A percentile compares a stretch with the other conserved stretches of the same genome.
Evolutionary conservation across 148 eudicot genomes (phyloP).

Genomic region (Fagopyrum tataricum): DNA sequence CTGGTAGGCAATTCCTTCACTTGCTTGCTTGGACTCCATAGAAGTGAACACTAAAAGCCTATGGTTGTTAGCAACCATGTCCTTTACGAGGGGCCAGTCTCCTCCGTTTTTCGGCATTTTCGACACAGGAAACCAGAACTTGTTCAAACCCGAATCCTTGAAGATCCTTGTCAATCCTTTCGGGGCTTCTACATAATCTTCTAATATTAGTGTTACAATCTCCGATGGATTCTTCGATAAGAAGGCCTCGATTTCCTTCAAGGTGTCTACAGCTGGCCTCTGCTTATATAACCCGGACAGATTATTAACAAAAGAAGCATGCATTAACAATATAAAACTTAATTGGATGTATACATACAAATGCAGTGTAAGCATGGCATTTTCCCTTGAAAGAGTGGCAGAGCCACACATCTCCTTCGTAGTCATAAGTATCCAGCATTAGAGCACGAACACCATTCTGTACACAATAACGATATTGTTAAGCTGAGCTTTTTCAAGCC

Average conservation of each 20-base stretch:
- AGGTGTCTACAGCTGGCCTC: not conserved
- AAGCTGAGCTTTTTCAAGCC: too few relatives aligned
- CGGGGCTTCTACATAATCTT: conserved; percentile 54
- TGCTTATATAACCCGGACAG: not conserved
- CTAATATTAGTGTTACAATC: conserved; percentile 54
- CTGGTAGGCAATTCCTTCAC: conserved; percentile 66
- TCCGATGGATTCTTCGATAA: conserved; percentile 17
- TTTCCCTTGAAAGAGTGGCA: not conserved
- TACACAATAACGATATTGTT: not conserved
- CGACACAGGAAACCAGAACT: conserved; percentile 49
- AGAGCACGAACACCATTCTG: conserved; percentile 9
- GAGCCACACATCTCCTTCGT: not conserved
- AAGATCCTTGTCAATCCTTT: conserved; percentile 51
- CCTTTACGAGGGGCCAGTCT: conserved; percentile 55
- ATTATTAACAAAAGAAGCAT: not conserved
- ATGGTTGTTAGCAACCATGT: conserved; percentile 40
- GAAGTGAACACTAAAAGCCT: conserved; percentile 59
- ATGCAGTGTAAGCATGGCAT: conserved; percentile 7
- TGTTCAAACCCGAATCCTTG: conserved; percentile 39
- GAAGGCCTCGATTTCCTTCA: conserved; percentile 1
- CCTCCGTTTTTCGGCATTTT: conserved; percentile 53
- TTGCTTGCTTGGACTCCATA: conserved; percentile 45
- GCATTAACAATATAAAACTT: not conserved
- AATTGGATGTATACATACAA: conserved; percentile 1
- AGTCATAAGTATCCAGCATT: conserved; percentile 9